phyloP scores from a whole-genome alignment of 306 rosid species.

The Inga laurina region DNA sequence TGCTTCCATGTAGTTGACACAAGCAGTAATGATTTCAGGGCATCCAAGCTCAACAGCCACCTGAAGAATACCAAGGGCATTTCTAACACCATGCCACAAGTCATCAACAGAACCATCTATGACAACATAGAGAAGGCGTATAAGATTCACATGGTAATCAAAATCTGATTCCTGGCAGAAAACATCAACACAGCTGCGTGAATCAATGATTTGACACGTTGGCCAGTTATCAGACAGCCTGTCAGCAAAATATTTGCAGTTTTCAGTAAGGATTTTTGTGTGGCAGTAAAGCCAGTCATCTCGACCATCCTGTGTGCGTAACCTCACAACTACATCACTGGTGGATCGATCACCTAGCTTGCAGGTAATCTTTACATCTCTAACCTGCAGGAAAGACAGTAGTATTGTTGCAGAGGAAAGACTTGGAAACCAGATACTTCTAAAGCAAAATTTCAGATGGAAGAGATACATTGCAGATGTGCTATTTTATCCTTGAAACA shows the following conservation, averaged over 20 bases:
- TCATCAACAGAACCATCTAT: slow-evolving; percentile 65
- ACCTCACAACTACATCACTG: slow-evolving; percentile 95
- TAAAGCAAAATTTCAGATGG: neutral
- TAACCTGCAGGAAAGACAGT: slow-evolving; percentile 50
- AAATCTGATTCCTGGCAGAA: slow-evolving; percentile 77
- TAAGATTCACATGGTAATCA: slow-evolving; percentile 72
- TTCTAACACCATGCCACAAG: slow-evolving; percentile 79
- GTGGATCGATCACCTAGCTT: slow-evolving; percentile 69
- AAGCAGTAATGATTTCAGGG: slow-evolving; percentile 61
- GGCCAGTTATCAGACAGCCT: slow-evolving; percentile 94
- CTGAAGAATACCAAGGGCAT: slow-evolving; percentile 77
- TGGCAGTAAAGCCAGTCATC: slow-evolving; percentile 92
- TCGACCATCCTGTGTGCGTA: slow-evolving; percentile 77
- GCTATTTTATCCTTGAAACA: neutral
- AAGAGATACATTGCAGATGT: neutral
- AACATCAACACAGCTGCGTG: slow-evolving; percentile 86
- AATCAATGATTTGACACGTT: slow-evolving; percentile 87
- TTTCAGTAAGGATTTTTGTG: slow-evolving; percentile 52
- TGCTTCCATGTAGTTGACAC: slow-evolving; percentile 89
- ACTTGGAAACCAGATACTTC: neutral
- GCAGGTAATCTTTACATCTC: slow-evolving; percentile 44
- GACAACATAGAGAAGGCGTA: slow-evolving; percentile 67
- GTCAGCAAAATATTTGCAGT: slow-evolving; percentile 80
- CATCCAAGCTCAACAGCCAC: slow-evolving; percentile 84
- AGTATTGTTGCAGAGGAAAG: slow-evolving; percentile 9